A percentile compares a stretch with the other conserved stretches of the same genome.
These are phyloP conservation scores for Ramalina peruviana DNA, from an alignment of 495 filamentous ascomycete genomes.

Conservation along the genomic window DNA sequence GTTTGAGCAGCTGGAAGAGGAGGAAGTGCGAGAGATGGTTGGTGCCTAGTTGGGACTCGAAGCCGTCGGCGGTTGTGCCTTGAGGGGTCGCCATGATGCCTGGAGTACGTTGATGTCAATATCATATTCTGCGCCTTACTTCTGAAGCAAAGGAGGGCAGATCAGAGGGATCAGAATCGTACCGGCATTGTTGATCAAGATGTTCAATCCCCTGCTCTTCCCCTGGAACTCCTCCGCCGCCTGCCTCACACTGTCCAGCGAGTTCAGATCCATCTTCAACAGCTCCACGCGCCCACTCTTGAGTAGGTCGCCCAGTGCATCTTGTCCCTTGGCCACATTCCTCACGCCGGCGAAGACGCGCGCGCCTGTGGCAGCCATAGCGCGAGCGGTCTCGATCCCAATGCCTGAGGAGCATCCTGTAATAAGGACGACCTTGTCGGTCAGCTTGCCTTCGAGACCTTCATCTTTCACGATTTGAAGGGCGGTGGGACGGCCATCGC, in stretches of 20 bases:
- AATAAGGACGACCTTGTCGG: conserved; percentile 48
- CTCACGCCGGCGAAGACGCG: conserved; percentile 31
- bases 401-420: conserved; percentile 54
- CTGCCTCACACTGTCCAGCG: conserved; percentile 29
- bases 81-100: conserved; percentile 21
- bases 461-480: conserved; percentile 33
- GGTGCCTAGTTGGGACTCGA: conserved; percentile 35
- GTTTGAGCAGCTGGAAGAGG: conserved; percentile 35
- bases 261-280: conserved; percentile 32
- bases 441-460: conserved; percentile 21
- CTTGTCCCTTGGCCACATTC: conserved; percentile 25
- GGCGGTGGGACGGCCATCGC: conserved; percentile 34
- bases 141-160: background rate
- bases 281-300: conserved; percentile 21
- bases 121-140: background rate
- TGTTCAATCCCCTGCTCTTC: conserved; percentile 24
- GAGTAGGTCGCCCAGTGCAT: conserved; percentile 15
- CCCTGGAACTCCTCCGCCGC: conserved; percentile 24
- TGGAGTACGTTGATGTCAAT: background rate
- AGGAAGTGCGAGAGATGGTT: conserved; percentile 41
- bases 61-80: conserved; percentile 29
- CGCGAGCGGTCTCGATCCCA: conserved; percentile 35
- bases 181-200: conserved; percentile 23
- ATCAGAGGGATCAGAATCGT: background rate
- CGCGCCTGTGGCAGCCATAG: conserved; percentile 32